Evolutionary conservation across 768 basidiomycete genomes (phyloP).

Genomic region (Termitomyces sp.): DNA sequence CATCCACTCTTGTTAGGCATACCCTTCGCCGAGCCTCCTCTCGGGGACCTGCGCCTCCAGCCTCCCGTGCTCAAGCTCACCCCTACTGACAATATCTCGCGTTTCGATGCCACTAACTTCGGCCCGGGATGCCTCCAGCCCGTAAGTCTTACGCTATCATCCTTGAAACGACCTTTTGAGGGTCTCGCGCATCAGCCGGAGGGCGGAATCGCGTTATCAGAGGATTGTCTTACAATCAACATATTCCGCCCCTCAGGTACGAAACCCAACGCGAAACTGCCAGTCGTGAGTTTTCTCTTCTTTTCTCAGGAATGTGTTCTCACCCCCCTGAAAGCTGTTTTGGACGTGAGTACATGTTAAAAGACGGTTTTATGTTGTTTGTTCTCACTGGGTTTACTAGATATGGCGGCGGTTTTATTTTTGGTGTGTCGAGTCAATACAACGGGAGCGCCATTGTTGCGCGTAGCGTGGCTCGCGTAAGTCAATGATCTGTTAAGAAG

Average conservation of each 20-base stretch:
- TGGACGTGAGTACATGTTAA: slow-evolving; percentile 26
- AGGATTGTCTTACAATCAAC: slow-evolving; percentile 59
- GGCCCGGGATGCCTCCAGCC: slow-evolving; percentile 41
- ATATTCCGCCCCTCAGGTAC: slow-evolving; percentile 44
- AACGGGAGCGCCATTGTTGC: slow-evolving; percentile 17
- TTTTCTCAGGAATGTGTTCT: neutral
- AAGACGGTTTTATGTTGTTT: too few relatives aligned
- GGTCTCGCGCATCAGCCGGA: neutral
- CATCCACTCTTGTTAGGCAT: slow-evolving; percentile 29
- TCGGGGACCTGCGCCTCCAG: slow-evolving; percentile 39
- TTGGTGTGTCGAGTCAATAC: slow-evolving; percentile 13
- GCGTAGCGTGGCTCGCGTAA: neutral
- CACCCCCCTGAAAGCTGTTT: slow-evolving; percentile 22
- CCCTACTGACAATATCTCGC: slow-evolving; percentile 30
- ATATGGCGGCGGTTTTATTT: slow-evolving; percentile 20
- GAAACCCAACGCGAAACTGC: slow-evolving; percentile 22
- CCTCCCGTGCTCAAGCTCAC: slow-evolving; percentile 19
- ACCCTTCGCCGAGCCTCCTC: slow-evolving; percentile 49
- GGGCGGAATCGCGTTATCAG: slow-evolving; percentile 26
- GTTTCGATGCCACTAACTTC: slow-evolving; percentile 38
- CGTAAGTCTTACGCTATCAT: slow-evolving; percentile 16
- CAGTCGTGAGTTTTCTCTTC: slow-evolving; percentile 26
- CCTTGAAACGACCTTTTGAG: neutral
- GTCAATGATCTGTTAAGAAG: too few relatives aligned
- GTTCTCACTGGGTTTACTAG: neutral